Conservation (phyloP, 495 filamentous ascomycete species). For the Staphylotrichum tortipilum region DNA sequence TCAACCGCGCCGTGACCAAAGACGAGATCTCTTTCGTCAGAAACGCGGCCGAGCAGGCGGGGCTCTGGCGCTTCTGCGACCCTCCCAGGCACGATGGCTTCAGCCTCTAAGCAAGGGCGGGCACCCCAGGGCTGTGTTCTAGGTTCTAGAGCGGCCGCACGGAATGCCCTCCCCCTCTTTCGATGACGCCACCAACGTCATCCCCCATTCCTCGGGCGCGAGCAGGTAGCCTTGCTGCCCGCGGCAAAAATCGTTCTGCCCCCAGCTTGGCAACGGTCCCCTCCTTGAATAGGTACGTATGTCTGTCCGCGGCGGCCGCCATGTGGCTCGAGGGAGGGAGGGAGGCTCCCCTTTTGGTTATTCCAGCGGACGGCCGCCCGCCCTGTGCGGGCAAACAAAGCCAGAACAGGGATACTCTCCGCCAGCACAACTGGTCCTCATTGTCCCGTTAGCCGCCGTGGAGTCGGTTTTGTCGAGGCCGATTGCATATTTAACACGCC, state of each 20-base stretch:
- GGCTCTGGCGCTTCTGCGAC: slow-evolving; percentile 68
- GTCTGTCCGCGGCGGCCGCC: no score
- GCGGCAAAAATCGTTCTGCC: background rate
- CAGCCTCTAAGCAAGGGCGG: slow-evolving; percentile 46
- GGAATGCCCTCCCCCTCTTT: background rate
- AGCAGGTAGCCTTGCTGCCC: background rate
- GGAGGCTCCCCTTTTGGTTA: no score
- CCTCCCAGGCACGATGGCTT: slow-evolving; percentile 61
- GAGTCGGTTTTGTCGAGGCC: background rate
- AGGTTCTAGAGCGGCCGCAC: background rate
- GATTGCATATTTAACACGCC: background rate
- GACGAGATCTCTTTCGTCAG: slow-evolving; percentile 54
- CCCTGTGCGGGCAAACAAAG: slow-evolving; percentile 3
- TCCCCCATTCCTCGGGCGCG: background rate
- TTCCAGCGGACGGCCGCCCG: no score
- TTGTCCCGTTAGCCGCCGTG: background rate
- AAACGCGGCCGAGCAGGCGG: slow-evolving; percentile 56
- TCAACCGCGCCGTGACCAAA: slow-evolving; percentile 58
- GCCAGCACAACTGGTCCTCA: background rate
- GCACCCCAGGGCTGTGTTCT: background rate
- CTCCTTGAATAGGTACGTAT: no score
- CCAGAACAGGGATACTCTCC: background rate
- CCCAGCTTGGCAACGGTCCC: no score
- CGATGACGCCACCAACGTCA: background rate
- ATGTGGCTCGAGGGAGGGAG: background rate